Evolutionary conservation across 805 yeast species (phyloP), one percentile per base, ranked within the genome.

Genomic region (Saccharomycopsis schoenii): DNA sequence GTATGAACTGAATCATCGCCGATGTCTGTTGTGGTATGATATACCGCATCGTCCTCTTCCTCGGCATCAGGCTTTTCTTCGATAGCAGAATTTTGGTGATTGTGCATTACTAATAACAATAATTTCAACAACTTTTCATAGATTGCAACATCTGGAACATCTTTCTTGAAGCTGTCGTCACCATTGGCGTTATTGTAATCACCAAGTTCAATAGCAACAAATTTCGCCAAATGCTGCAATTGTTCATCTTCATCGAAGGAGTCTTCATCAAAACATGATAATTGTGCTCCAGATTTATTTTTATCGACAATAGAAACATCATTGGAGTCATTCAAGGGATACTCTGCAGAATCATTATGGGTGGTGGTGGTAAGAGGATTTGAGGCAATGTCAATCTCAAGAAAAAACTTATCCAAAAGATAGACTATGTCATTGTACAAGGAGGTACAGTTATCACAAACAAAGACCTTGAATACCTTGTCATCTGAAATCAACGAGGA

Each of bases 401-500:
- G 24, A 12, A 54, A 55, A n/a, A 61, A 36, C 34, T 58, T 58
- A 17, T 58, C 55, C 37, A 61, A 55, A 14, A 59, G 43, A 15
- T 24, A 37, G 15, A 43, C 56, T 17, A 64, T 55, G 29, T 62
- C 61, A 39, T 64, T 60, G 29, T 64, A 64, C n/a, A 55, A 34
- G 12, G 55, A 47, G 9, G 58, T 62, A 51, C 66, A 64, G 25
- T 51, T 56, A 21, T 59, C 62, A 56, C 66, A 64, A 34, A 64
- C 64, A 58, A 64, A 64, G 6, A 62, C 58, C 40, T 57, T 41
- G 42, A 55, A 65, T 41, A 4, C 41, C 55, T 10, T 63, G 43
- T 1, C 66, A 58, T 1, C 61, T 61, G 56, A 71, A 68, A 63
- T 67, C 21, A 72, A 64, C 19, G 73, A 66, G 74, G 86, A 73